Evolutionary conservation across 2,329 filamentous ascomycete genomes (phyloP).

Genomic region (Alternaria consortialis): DNA sequence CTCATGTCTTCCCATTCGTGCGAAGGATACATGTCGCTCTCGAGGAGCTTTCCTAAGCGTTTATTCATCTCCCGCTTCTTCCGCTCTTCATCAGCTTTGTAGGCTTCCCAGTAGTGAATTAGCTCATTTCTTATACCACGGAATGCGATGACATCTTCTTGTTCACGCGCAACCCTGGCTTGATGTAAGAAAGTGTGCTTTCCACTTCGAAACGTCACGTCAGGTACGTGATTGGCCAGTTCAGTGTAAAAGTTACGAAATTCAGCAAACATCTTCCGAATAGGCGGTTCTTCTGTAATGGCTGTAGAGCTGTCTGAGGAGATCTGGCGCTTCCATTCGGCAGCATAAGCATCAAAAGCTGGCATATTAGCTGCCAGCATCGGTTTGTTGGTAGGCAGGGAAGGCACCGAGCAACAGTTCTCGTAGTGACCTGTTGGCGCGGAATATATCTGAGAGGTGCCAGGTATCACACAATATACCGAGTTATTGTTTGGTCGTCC

Average conservation of each 20-base stretch:
- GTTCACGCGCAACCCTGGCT: slow-evolving; percentile 47
- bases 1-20: slow-evolving; percentile 19
- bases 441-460: not conserved
- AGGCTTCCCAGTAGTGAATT: slow-evolving; percentile 39
- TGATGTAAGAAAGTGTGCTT: slow-evolving; percentile 42
- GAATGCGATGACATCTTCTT: slow-evolving; percentile 42
- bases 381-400: slow-evolving; percentile 23
- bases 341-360: slow-evolving; percentile 33
- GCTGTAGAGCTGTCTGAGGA: slow-evolving; percentile 15
- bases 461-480: slow-evolving; percentile 25
- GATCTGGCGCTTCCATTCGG: slow-evolving; percentile 33
- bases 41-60: slow-evolving; percentile 30
- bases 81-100: slow-evolving; percentile 36
- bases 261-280: slow-evolving; percentile 44
- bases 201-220: slow-evolving; percentile 19
- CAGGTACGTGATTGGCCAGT: slow-evolving; percentile 27
- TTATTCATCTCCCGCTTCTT: slow-evolving; percentile 34
- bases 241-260: slow-evolving; percentile 46
- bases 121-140: slow-evolving; percentile 38
- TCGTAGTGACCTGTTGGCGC: slow-evolving; percentile 5
- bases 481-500: slow-evolving; percentile 25
- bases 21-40: slow-evolving; percentile 38
- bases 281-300: slow-evolving; percentile 30
- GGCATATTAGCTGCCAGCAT: slow-evolving; percentile 26
- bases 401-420: slow-evolving; percentile 37